Conservation (phyloP, 31 red algal genomes). For the Asparagopsis taxiformis region DNA sequence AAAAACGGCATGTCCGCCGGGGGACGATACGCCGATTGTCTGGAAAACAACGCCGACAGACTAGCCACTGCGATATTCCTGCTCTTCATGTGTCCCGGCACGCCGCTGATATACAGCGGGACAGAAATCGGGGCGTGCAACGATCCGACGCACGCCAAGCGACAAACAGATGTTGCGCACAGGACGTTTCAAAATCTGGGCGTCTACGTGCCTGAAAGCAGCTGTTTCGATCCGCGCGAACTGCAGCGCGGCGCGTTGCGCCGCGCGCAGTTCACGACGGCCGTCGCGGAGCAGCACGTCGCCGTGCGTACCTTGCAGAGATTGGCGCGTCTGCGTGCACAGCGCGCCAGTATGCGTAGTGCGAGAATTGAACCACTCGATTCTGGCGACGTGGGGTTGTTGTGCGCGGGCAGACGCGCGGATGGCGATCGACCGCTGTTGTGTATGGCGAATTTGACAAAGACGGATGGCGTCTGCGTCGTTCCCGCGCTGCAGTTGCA, state of each 20-base stretch:
- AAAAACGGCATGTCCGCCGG: slow-evolving; percentile 70
- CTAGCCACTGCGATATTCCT: slow-evolving; percentile 78
- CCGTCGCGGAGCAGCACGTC: slow-evolving; percentile 10
- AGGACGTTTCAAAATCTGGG: slow-evolving; percentile 25
- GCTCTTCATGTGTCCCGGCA: slow-evolving; percentile 64
- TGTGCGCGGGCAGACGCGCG: slow-evolving; percentile 44
- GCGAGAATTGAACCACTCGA: slow-evolving; percentile 41
- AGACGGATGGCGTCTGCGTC: background rate
- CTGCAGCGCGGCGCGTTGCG: slow-evolving; percentile 58
- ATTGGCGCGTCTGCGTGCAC: slow-evolving; percentile 32
- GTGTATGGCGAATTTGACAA: slow-evolving; percentile 11
- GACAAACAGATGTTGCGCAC: slow-evolving; percentile 5
- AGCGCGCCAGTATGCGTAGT: slow-evolving; percentile 10
- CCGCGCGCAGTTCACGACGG: slow-evolving; percentile 3
- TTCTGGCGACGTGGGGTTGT: slow-evolving; percentile 48
- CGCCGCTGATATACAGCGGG: slow-evolving; percentile 72
- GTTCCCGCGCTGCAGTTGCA: slow-evolving; percentile 10
- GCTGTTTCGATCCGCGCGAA: slow-evolving; percentile 69
- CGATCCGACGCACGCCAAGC: slow-evolving; percentile 12
- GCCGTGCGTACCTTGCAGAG: slow-evolving; percentile 10
- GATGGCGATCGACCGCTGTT: slow-evolving; percentile 6
- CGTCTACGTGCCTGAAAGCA: slow-evolving; percentile 19
- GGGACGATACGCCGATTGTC: slow-evolving; percentile 59
- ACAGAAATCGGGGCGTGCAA: slow-evolving; percentile 52
- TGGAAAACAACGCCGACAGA: slow-evolving; percentile 37